phyloP scores from a whole-genome alignment of 371 early-diverging fungal species.

The Mucor racemosus region DNA sequence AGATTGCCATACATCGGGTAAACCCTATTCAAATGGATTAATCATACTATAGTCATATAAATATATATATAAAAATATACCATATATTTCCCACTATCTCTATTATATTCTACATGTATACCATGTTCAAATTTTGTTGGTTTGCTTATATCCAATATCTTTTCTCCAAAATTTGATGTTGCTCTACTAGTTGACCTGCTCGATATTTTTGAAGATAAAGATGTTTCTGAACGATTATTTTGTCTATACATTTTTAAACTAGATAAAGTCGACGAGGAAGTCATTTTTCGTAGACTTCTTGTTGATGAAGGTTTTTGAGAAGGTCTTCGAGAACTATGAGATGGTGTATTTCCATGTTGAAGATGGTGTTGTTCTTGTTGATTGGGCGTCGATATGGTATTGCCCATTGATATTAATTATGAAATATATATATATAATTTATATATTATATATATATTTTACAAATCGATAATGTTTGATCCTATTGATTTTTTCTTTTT shows the following conservation, averaged over 20 bases:
- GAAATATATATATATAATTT: not conserved
- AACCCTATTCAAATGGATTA: conserved; percentile 42
- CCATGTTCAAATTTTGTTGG: conserved; percentile 73
- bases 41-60: not conserved
- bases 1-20: conserved; percentile 71
- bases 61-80: conserved; percentile 27
- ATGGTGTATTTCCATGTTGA: conserved; percentile 7
- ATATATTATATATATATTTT: not conserved
- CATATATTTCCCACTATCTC: conserved; percentile 65
- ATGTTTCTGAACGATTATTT: conserved; percentile 40
- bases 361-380: conserved; percentile 9
- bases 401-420: conserved; percentile 30
- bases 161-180: conserved; percentile 39
- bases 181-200: conserved; percentile 28
- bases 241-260: conserved; percentile 48
- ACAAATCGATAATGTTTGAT: not conserved
- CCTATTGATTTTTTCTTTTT: not conserved
- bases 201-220: conserved; percentile 48
- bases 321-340: conserved; percentile 28
- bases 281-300: conserved; percentile 42
- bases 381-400: conserved; percentile 34
- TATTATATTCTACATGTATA: conserved; percentile 70
- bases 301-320: conserved; percentile 39
- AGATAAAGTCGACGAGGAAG: conserved; percentile 48
- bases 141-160: conserved; percentile 63